A percentile compares a stretch with the other conserved stretches of the same genome.
Conservation (phyloP, 768 basidiomycete species). For the Lactifluus pinguis region DNA sequence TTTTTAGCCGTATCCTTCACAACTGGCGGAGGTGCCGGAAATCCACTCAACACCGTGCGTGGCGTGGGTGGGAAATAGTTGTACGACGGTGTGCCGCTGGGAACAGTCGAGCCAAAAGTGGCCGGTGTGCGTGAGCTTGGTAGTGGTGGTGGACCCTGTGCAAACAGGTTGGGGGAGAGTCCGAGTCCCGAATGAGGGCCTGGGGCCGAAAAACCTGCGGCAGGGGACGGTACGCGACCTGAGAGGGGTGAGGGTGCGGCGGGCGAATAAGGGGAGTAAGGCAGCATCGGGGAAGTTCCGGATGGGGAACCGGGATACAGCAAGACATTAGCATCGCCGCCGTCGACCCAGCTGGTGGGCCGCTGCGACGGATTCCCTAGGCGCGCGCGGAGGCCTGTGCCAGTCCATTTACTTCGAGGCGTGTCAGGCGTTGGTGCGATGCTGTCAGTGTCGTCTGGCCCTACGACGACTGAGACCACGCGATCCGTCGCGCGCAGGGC, state of each 20-base stretch:
- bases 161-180: conserved; percentile 5
- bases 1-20: conserved; percentile 1
- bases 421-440: conserved; percentile 55
- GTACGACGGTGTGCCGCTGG: conserved; percentile 19
- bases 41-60: conserved; percentile 20
- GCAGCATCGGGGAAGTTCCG: conserved; percentile 23
- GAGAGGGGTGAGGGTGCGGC: background rate
- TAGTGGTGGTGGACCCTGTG: background rate
- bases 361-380: conserved; percentile 21
- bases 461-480: conserved; percentile 46
- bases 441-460: conserved; percentile 57
- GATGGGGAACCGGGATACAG: conserved; percentile 32
- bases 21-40: background rate
- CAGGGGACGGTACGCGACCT: background rate
- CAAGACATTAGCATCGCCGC: conserved; percentile 25
- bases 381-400: conserved; percentile 54
- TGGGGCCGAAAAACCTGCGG: background rate
- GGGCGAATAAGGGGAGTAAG: conserved; percentile 27
- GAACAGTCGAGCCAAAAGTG: conserved; percentile 22
- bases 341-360: conserved; percentile 43
- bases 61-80: conserved; percentile 31
- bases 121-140: conserved; percentile 19
- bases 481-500: conserved; percentile 33
- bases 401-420: conserved; percentile 62
- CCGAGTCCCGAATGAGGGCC: conserved; percentile 11